Evolutionary conservation across 306 rosid species (phyloP), one percentile per base, ranked within the genome.

Genomic region (Urtica urens): DNA sequence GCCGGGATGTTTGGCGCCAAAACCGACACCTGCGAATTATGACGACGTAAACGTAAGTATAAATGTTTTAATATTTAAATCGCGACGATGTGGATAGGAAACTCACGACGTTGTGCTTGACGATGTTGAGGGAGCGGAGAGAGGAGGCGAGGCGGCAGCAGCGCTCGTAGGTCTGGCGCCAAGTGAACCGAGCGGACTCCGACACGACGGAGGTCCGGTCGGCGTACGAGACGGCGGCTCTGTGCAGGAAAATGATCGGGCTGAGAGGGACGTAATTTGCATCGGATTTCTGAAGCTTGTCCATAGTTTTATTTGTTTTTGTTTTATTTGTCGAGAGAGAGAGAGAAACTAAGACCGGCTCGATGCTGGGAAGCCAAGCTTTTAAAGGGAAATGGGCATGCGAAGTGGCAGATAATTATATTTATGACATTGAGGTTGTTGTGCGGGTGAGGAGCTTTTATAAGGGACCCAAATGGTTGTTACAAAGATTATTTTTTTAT

Each of bases 1-100:
- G 97, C 97, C 21, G 97, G 97, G 40, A 84, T 58, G 51, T 88
- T 88, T 0, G 97, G 97, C 0, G 97, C 97, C 53, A 90, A 15
- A 20, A 88, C 84, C 0, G 97, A 88, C 0, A 84, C 93, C 96
- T 87, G 63, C 0, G 29, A 1, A 27, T 17, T 10, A 2, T n/a
- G n/a, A n/a, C n/a, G n/a, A n/a, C n/a, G n/a, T n/a, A n/a, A n/a
- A n/a, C n/a, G n/a, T n/a, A n/a, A n/a, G n/a, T n/a, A n/a, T n/a
- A n/a, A n/a, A n/a, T n/a, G n/a, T n/a, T n/a, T n/a, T n/a, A n/a
- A n/a, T n/a, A n/a, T n/a, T n/a, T n/a, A n/a, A n/a, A n/a, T n/a
- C n/a, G n/a, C n/a, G n/a, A n/a, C 39, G 39, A 5, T 3, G 10
- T 23, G 5, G 5, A 10, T 22, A 1, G 11, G 7, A 44, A 0